Conservation (phyloP, 2,329 filamentous ascomycete species). For the Chalaropsis thielavioides region DNA sequence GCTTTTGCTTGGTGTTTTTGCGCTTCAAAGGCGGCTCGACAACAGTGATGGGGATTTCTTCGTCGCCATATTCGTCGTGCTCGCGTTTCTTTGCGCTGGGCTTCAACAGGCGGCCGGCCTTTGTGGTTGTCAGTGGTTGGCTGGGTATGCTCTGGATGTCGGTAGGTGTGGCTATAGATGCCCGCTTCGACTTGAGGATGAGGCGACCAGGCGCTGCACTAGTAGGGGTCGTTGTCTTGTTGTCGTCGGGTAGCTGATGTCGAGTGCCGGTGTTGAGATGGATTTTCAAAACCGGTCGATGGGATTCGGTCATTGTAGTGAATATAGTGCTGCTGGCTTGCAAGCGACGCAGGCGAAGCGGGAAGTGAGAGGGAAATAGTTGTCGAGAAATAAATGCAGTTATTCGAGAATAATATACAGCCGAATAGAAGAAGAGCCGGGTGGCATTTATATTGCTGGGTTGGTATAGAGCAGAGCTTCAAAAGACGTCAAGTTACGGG, state of each 20-base stretch:
- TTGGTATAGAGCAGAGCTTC: not conserved
- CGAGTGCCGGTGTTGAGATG: slow-evolving; percentile 17
- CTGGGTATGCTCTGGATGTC: slow-evolving; percentile 17
- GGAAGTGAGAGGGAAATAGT: not conserved
- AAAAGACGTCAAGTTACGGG: not conserved
- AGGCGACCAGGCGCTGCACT: slow-evolving; percentile 20
- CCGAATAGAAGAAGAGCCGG: not conserved
- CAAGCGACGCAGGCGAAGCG: not conserved
- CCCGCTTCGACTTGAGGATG: slow-evolving; percentile 30
- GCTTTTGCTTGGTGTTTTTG: slow-evolving; percentile 24
- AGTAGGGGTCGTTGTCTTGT: slow-evolving; percentile 19
- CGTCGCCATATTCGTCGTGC: slow-evolving; percentile 40
- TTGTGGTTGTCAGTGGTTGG: slow-evolving; percentile 34
- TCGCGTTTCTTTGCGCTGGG: slow-evolving; percentile 48
- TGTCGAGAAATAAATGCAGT: not conserved
- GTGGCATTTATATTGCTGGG: not conserved
- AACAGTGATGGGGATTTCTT: slow-evolving; percentile 28
- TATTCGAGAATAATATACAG: not conserved
- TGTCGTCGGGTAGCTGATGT: slow-evolving; percentile 17
- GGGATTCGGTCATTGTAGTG: slow-evolving; percentile 17
- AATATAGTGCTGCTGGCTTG: not conserved
- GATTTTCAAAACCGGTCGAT: slow-evolving; percentile 22
- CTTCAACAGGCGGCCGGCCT: slow-evolving; percentile 45
- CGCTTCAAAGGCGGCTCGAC: slow-evolving; percentile 29
- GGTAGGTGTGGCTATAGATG: slow-evolving; percentile 28